Evolutionary conservation across 1,139 yeast genomes (phyloP), one percentile per base, ranked within the genome.

Genomic region (Tardiomyces digboiensis): DNA sequence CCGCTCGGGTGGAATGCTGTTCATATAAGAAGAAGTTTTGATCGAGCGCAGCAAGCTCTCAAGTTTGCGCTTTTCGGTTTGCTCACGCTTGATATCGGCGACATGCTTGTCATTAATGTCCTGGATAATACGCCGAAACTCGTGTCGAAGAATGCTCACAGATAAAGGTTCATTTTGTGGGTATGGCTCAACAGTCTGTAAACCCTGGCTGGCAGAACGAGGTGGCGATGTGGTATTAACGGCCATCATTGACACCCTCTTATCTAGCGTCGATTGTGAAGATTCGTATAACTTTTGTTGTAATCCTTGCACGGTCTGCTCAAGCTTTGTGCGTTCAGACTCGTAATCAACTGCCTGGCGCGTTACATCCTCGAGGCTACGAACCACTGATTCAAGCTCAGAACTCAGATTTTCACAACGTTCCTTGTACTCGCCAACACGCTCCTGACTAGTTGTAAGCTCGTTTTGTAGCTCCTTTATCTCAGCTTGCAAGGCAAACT

Each of bases 21-120:
- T 51, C 42, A 50, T 51, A 41, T 53, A 53, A 39, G 53, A 49
- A 12, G 52, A 48, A 22, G 57, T 51, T 40, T 54, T 55, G 29
- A 55, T 52, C 21, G 55, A 39, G 22, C 58, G 29, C 21, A 72
- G 52, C 52, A 68, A 57, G 43, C 64, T 72, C 59, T 62, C 74
- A 56, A 80, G 62, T 55, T 77, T 71, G 47, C 71, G 67, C 50
- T 79, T 67, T 50, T 72, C 78, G n/a, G 68, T 58, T 43, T 78
- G 71, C 58, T 80, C 86, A 55, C 36, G 29, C 10, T 29, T 8
- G 26, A 82, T 59, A 52, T 80, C 83, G 21, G 67, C 60, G 50
- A 76, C 81, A 54, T 81, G 81, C 49, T 74, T 77, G 39, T 71
- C 75, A 49, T 80, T 83, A 50, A 84, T 71, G 40, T 78, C 82